A percentile compares a stretch with the other conserved stretches of the same genome.
phyloP scores from a whole-genome alignment of 441 rosid species.

The Manihot esculenta region DNA sequence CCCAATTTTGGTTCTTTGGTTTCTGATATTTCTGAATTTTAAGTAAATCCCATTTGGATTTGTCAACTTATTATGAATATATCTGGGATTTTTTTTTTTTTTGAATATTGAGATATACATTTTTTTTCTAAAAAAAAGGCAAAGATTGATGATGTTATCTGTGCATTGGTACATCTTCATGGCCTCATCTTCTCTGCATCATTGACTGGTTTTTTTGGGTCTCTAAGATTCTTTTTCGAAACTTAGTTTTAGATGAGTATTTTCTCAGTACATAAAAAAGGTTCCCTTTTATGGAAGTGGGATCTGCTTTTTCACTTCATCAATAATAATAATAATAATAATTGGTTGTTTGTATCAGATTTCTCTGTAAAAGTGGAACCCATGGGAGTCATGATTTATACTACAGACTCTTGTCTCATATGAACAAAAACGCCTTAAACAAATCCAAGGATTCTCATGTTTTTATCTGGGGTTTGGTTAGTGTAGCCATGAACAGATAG shows the following conservation, averaged over 20 bases:
- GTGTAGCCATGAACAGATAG: slow-evolving; percentile 11
- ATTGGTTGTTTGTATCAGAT: slow-evolving; percentile 25
- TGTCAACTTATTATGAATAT: slow-evolving; percentile 13
- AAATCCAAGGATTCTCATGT: slow-evolving; percentile 33
- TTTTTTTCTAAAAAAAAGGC: not conserved
- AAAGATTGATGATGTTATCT: slow-evolving; percentile 41
- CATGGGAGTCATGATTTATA: slow-evolving; percentile 45
- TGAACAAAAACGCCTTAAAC: slow-evolving; percentile 32
- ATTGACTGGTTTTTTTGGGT: slow-evolving; percentile 39
- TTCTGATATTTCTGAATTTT: slow-evolving; percentile 8
- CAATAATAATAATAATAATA: slow-evolving; percentile 35
- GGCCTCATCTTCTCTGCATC: slow-evolving; percentile 43
- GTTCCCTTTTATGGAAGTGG: slow-evolving; percentile 61
- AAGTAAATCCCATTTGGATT: slow-evolving; percentile 14
- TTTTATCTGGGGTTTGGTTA: slow-evolving; percentile 31
- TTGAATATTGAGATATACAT: not conserved
- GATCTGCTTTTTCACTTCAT: slow-evolving; percentile 57
- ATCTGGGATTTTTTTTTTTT: slow-evolving; percentile 7
- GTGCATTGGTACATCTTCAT: slow-evolving; percentile 28
- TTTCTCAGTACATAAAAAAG: slow-evolving; percentile 45
- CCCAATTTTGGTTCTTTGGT: slow-evolving; percentile 22
- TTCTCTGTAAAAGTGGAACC: slow-evolving; percentile 32
- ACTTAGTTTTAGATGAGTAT: slow-evolving; percentile 51
- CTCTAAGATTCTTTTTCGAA: slow-evolving; percentile 44
- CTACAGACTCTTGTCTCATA: slow-evolving; percentile 43